A percentile compares a stretch with the other conserved stretches of the same genome.
Conservation (phyloP, 2,329 filamentous ascomycete genomes). For the Talaromyces sp. region DNA sequence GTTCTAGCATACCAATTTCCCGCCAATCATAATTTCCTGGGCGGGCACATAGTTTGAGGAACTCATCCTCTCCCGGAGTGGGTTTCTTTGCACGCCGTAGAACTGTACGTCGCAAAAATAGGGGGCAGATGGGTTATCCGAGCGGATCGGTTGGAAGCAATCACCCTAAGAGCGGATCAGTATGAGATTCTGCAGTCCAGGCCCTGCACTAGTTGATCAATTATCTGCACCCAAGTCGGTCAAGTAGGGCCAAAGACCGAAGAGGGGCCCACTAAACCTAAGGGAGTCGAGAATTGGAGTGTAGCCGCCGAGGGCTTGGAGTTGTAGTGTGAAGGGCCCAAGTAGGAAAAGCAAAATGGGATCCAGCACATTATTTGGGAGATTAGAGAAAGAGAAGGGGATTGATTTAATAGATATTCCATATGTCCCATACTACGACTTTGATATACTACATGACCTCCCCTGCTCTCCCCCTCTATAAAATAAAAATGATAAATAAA, state of each 20-base stretch:
- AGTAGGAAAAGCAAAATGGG: background rate
- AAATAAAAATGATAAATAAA: too few species aligned
- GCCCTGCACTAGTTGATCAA: constrained; percentile 7
- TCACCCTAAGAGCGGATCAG: constrained; percentile 1
- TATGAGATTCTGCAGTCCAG: constrained; percentile 7
- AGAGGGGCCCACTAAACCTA: constrained; percentile 5
- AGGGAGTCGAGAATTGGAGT: background rate
- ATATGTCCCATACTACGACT: too few species aligned
- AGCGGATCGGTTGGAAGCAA: background rate
- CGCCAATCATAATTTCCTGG: constrained; percentile 1
- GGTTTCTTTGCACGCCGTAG: too few species aligned
- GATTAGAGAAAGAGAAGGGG: background rate
- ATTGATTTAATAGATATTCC: too few species aligned
- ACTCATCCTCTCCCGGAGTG: background rate
- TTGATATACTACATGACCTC: too few species aligned
- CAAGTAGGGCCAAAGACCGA: constrained; percentile 69
- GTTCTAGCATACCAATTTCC: background rate
- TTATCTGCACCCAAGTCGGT: constrained; percentile 50
- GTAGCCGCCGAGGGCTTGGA: constrained; percentile 76
- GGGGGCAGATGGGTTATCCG: background rate
- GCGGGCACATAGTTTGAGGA: background rate
- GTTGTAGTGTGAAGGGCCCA: constrained; percentile 60
- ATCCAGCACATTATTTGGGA: too few species aligned
- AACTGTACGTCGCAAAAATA: too few species aligned
- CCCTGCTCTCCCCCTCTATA: too few species aligned